A percentile compares a stretch with the other conserved stretches of the same genome.
These are phyloP conservation scores for Exophiala viscosa DNA, from an alignment of 2,329 filamentous ascomycete genomes.

Conservation along the genomic window DNA sequence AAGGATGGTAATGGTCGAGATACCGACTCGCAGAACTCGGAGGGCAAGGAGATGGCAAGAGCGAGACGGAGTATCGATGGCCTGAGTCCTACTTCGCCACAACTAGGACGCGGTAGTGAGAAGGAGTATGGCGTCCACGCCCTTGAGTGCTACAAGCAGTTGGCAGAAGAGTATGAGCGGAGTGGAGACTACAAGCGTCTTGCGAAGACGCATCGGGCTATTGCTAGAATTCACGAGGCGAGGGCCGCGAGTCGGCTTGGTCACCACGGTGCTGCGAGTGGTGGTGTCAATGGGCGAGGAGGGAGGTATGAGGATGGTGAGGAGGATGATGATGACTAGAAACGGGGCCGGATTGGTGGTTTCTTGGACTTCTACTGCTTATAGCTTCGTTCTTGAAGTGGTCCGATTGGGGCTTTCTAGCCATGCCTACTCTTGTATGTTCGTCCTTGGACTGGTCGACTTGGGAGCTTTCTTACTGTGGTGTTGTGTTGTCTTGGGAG, in stretches of 20 bases:
- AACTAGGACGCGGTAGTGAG: slow-evolving; percentile 16
- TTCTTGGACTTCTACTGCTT: no score
- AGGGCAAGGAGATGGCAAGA: slow-evolving; percentile 23
- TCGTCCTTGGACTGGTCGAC: neutral
- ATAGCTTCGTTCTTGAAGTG: neutral
- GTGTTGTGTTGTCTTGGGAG: neutral
- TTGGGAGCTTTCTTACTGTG: neutral
- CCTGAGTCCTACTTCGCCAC: slow-evolving; percentile 17
- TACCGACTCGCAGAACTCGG: slow-evolving; percentile 17
- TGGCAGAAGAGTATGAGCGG: slow-evolving; percentile 84
- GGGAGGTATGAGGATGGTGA: slow-evolving; percentile 2
- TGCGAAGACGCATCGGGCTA: slow-evolving; percentile 81
- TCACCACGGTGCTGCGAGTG: neutral
- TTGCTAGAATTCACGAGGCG: slow-evolving; percentile 81
- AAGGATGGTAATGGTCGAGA: slow-evolving; percentile 11
- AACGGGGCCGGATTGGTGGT: slow-evolving; percentile 4
- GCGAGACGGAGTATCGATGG: slow-evolving; percentile 26
- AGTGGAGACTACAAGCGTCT: slow-evolving; percentile 89
- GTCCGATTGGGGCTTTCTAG: neutral
- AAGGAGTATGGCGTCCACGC: slow-evolving; percentile 36
- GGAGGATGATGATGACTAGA: slow-evolving; percentile 19
- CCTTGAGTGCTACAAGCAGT: slow-evolving; percentile 80
- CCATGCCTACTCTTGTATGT: neutral
- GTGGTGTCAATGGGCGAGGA: slow-evolving; percentile 11
- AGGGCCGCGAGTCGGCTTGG: slow-evolving; percentile 25